phyloP scores from a whole-genome alignment of 1,284 basidiomycete genomes.

The Porodaedalea pini region DNA sequence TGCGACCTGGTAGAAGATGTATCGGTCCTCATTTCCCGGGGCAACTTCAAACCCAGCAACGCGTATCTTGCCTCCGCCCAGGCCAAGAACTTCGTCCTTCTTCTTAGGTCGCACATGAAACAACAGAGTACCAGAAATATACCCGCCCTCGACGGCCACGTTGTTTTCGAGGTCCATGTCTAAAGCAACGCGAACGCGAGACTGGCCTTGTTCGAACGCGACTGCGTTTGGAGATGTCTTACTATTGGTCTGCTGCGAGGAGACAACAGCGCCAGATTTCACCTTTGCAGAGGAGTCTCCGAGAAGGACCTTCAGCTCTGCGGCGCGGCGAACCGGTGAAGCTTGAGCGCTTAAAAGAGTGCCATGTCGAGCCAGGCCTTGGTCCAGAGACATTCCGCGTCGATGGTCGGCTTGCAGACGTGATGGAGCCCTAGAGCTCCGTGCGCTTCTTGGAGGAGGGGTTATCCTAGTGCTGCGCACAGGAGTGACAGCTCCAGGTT shows the following conservation, averaged over 20 bases:
- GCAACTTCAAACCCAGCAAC: constrained; percentile 87
- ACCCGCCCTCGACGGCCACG: constrained; percentile 78
- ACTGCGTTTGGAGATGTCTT: constrained; percentile 14
- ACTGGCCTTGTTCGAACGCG: constrained; percentile 55
- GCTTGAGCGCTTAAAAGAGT: constrained; percentile 49
- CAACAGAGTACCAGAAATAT: constrained; percentile 70
- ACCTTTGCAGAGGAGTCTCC: constrained; percentile 56
- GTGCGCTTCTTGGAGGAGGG: background rate
- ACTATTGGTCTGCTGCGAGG: constrained; percentile 28
- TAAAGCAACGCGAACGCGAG: constrained; percentile 74
- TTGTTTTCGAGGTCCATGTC: constrained; percentile 80
- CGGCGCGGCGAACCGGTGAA: constrained; percentile 44
- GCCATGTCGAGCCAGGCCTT: constrained; percentile 36
- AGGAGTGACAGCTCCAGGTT: constrained; percentile 30
- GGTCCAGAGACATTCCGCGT: constrained; percentile 11
- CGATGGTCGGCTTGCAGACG: constrained; percentile 1
- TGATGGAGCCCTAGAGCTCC: background rate
- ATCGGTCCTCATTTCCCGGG: constrained; percentile 56
- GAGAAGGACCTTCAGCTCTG: constrained; percentile 56
- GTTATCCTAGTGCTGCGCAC: constrained; percentile 24
- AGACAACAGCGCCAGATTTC: constrained; percentile 48
- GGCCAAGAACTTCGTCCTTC: constrained; percentile 49
- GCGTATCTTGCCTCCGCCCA: constrained; percentile 80
- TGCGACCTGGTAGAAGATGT: constrained; percentile 85
- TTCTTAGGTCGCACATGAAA: constrained; percentile 50